Conservation (phyloP, 768 basidiomycete species). For the Leccinum olivaceopallidum region DNA sequence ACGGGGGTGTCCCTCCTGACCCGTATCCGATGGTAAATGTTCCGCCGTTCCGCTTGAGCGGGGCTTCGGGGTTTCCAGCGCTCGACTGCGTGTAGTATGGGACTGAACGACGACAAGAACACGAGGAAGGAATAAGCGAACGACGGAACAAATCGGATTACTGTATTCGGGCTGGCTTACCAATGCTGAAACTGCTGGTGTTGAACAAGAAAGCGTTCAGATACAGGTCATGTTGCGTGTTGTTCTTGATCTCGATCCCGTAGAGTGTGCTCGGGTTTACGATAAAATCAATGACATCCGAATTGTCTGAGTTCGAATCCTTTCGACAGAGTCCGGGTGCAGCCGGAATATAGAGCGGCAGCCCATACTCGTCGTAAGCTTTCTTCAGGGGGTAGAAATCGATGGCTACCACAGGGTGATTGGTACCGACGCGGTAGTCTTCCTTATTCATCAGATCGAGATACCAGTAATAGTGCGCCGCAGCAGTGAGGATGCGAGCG, state of each 20-base stretch:
- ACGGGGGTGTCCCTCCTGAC: constrained; percentile 3
- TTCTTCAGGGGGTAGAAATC: neutral
- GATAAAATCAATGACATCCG: neutral
- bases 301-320: neutral
- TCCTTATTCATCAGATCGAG: neutral
- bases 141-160: neutral
- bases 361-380: neutral
- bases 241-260: constrained; percentile 10
- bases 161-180: neutral
- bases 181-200: neutral
- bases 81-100: constrained; percentile 1
- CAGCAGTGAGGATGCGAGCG: neutral
- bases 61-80: neutral
- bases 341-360: neutral
- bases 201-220: constrained; percentile 1
- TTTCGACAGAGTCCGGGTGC: neutral
- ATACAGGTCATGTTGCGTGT: constrained; percentile 2
- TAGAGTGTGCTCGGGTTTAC: neutral
- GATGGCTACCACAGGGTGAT: neutral
- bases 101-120: neutral
- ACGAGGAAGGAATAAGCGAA: neutral
- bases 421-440: neutral
- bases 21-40: neutral
- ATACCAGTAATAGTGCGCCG: neutral
- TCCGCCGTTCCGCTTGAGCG: neutral